phyloP scores from a whole-genome alignment of 2,329 filamentous ascomycete species.

The Ascochyta rabiei region DNA sequence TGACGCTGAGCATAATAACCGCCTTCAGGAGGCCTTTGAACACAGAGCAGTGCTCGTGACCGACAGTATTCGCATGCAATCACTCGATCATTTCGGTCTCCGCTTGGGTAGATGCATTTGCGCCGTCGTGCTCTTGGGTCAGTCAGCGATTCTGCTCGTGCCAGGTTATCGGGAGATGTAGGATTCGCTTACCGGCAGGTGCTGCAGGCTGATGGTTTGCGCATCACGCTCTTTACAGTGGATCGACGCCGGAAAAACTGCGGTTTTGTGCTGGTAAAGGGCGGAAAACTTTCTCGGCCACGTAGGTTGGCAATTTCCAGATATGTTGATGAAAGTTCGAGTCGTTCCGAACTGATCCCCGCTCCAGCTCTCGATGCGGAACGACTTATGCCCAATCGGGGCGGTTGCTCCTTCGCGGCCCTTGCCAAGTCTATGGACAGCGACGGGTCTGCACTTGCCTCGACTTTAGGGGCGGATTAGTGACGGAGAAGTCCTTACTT shows the following conservation, averaged over 20 bases:
- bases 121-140: slow-evolving; percentile 28
- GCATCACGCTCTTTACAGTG: slow-evolving; percentile 18
- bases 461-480: slow-evolving; percentile 24
- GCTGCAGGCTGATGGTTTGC: slow-evolving; percentile 32
- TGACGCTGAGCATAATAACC: slow-evolving; percentile 33
- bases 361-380: slow-evolving; percentile 4
- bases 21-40: slow-evolving; percentile 31
- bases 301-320: slow-evolving; percentile 6
- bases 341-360: slow-evolving; percentile 8
- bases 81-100: slow-evolving; percentile 14
- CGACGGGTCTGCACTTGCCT: slow-evolving; percentile 1
- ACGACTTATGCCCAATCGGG: slow-evolving; percentile 4
- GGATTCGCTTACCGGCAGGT: slow-evolving; percentile 28
- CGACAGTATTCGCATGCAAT: slow-evolving; percentile 28
- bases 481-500: slow-evolving; percentile 22
- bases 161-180: slow-evolving; percentile 4
- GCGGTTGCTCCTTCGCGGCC: background rate
- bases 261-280: slow-evolving; percentile 13
- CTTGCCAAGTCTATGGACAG: slow-evolving; percentile 4
- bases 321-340: slow-evolving; percentile 12
- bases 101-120: slow-evolving; percentile 30
- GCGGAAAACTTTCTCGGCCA: slow-evolving; percentile 26
- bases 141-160: slow-evolving; percentile 8
- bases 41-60: slow-evolving; percentile 26
- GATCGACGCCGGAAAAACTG: slow-evolving; percentile 16